These are phyloP conservation scores for Gossypium herbaceum DNA, from an alignment of 345 rosid genomes.

Conservation along the genomic window DNA sequence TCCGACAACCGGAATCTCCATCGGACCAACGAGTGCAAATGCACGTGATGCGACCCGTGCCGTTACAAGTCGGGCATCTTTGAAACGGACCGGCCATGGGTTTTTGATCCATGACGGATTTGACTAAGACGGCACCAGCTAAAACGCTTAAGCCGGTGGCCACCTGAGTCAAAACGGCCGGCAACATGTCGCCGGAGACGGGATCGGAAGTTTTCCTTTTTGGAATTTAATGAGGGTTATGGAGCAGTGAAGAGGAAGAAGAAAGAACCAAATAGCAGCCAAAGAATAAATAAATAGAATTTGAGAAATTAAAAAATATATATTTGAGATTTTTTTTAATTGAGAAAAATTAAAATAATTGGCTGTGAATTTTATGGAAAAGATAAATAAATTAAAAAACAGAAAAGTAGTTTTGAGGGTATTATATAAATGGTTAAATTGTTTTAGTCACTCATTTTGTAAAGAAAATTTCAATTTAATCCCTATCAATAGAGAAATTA, in stretches of 20 bases:
- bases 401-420: conserved; percentile 31
- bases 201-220: background rate
- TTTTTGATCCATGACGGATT: conserved; percentile 78
- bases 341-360: background rate
- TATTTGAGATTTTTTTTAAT: background rate
- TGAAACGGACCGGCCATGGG: conserved; percentile 83
- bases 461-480: no score
- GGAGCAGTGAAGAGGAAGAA: background rate
- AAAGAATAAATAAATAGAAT: background rate
- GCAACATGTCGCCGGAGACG: conserved; percentile 39
- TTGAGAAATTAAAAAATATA: background rate
- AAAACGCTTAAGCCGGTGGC: conserved; percentile 82
- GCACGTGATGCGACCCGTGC: conserved; percentile 83
- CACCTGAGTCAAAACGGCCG: conserved; percentile 70
- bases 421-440: no score
- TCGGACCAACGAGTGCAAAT: conserved; percentile 90
- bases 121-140: conserved; percentile 84
- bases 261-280: background rate
- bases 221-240: background rate
- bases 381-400: background rate
- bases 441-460: no score
- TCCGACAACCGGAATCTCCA: conserved; percentile 81
- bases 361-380: background rate
- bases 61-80: conserved; percentile 79
- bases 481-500: no score